Base-by-base conservation (phyloP, 345 rosid genomes). In the Firmiana major region DNA sequence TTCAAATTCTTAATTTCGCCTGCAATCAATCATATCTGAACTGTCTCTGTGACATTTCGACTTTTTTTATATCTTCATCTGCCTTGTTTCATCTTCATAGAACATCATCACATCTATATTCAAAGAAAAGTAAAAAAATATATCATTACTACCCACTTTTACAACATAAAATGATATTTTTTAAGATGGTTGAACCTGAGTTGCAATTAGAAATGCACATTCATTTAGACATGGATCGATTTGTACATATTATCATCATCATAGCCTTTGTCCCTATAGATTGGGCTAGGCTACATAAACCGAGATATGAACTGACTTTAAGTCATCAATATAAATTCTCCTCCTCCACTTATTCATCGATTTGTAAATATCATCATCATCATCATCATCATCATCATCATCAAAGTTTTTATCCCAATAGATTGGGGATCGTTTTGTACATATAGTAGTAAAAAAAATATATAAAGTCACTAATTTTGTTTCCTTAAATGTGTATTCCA, bases 401-500 rank as follows among this genome's bases (percentile, higher is more conserved):
- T n/a, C n/a, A n/a, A n/a, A n/a, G n/a, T n/a, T n/a, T n/a, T n/a
- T n/a, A n/a, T n/a, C n/a, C n/a, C n/a, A n/a, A n/a, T n/a, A n/a
- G n/a, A n/a, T n/a, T n/a, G n/a, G n/a, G 24, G 13, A 45, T 8
- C 3, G 12, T 9, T 40, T 22, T 12, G 15, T 55, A 9, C 65
- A 21, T 17, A 6, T 26, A 58, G 13, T 8, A 19, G 59, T 70
- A 6, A 71, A 26, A 12, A 53, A 6, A 5, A 62, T n/a, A 28
- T 16, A 34, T 16, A 16, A 16, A 16, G 15, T 28, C 17, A 13
- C 38, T 46, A 15, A 46, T 49, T 71, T 28, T 26, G 17, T 5
- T 11, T 26, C 63, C 55, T 11, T 62, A 12, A 46, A 48, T 54
- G 21, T 75, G 17, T 22, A 45, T 63, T 66, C 21, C 55, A 93